phyloP scores from a whole-genome alignment of 108 stramenopile genomes.

The Nannochloropsis gaditana region DNA sequence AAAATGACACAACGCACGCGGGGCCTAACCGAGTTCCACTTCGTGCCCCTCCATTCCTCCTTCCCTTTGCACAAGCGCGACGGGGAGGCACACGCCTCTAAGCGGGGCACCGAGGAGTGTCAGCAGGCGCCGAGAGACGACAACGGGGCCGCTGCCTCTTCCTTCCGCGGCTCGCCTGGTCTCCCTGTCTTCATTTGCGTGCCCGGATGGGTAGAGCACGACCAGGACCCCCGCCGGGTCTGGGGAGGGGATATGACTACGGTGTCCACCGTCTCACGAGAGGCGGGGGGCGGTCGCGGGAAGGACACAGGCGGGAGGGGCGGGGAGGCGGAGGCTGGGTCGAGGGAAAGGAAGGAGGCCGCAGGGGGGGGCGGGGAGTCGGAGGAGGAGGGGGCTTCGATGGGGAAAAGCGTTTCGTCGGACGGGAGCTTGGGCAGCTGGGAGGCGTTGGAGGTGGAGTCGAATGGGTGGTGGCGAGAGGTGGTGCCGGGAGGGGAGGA shows the following conservation, averaged over 20 bases:
- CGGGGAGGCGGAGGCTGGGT: not conserved
- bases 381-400: not conserved
- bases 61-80: slow-evolving; percentile 3
- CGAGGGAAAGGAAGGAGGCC: not conserved
- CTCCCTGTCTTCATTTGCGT: slow-evolving; percentile 40
- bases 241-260: not conserved
- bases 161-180: slow-evolving; percentile 1
- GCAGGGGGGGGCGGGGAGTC: not conserved
- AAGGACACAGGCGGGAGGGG: not conserved
- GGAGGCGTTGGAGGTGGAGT: slow-evolving; percentile 28
- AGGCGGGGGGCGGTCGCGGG: not conserved
- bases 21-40: slow-evolving; percentile 41
- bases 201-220: slow-evolving; percentile 36
- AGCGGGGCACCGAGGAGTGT: not conserved
- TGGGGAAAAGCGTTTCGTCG: not conserved
- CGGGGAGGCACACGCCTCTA: not conserved
- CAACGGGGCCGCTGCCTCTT: not conserved
- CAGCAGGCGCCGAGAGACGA: not conserved
- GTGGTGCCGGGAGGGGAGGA: slow-evolving; percentile 38
- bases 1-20: slow-evolving; percentile 32
- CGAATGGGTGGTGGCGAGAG: slow-evolving; percentile 41
- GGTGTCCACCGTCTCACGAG: not conserved
- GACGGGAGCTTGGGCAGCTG: slow-evolving; percentile 25
- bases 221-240: slow-evolving; percentile 31
- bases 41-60: slow-evolving; percentile 39